These are phyloP conservation scores for Cornus kousa DNA, from an alignment of 148 eudicot genomes.

Conservation along the genomic window DNA sequence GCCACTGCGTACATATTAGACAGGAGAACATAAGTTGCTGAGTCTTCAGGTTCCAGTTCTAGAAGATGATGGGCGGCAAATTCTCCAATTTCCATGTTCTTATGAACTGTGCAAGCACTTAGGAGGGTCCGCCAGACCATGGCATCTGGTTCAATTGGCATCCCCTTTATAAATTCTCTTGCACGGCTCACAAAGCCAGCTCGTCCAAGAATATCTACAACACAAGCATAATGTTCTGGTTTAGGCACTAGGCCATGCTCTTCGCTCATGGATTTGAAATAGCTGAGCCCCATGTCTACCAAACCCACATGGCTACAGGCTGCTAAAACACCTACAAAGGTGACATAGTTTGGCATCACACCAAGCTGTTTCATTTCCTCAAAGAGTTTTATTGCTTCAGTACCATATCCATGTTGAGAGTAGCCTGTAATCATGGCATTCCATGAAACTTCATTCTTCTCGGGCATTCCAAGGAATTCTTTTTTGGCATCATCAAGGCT, in stretches of 20 bases:
- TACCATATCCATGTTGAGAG: slow-evolving; percentile 85
- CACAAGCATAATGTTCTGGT: slow-evolving; percentile 79
- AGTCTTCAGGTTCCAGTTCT: slow-evolving; percentile 68
- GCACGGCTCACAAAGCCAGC: slow-evolving; percentile 76
- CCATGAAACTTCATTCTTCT: slow-evolving; percentile 74
- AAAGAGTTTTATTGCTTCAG: slow-evolving; percentile 60
- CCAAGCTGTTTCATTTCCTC: slow-evolving; percentile 65
- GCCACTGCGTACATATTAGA: slow-evolving; percentile 76
- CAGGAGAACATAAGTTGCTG: slow-evolving; percentile 80
- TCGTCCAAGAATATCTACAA: slow-evolving; percentile 79
- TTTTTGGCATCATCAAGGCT: slow-evolving; percentile 63
- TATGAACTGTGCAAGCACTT: slow-evolving; percentile 75
- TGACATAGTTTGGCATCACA: slow-evolving; percentile 65
- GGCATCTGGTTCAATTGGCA: slow-evolving; percentile 83
- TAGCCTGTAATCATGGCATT: slow-evolving; percentile 89
- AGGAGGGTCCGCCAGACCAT: slow-evolving; percentile 89
- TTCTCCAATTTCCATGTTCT: slow-evolving; percentile 71
- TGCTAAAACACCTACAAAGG: slow-evolving; percentile 75
- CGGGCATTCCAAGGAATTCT: slow-evolving; percentile 53
- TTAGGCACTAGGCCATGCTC: slow-evolving; percentile 65
- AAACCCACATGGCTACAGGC: slow-evolving; percentile 96
- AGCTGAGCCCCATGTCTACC: slow-evolving; percentile 72
- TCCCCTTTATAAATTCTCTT: slow-evolving; percentile 53
- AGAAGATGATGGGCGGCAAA: slow-evolving; percentile 58
- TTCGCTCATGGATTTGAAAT: slow-evolving; percentile 72